Conservation (phyloP, 768 basidiomycete genomes). For the Baorangia bicolor region DNA sequence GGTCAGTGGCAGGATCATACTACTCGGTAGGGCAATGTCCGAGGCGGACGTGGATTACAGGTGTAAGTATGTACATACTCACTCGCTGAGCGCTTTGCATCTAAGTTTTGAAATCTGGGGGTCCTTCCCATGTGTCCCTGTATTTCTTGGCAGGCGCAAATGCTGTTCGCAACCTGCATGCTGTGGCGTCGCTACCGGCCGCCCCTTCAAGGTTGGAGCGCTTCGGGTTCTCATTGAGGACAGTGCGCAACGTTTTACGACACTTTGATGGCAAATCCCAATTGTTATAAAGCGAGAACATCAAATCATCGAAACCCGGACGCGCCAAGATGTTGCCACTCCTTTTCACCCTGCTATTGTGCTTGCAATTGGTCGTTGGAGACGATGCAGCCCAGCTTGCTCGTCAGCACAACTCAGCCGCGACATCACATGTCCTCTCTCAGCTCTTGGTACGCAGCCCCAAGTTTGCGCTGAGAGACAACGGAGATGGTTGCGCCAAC, state of each 20-base stretch:
- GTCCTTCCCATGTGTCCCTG: neutral
- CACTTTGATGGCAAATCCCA: neutral
- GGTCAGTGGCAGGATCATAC: neutral
- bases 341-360: slow-evolving; percentile 12
- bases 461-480: slow-evolving; percentile 9
- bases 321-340: slow-evolving; percentile 8
- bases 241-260: neutral
- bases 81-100: neutral
- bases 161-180: neutral
- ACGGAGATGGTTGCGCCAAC: slow-evolving; percentile 3
- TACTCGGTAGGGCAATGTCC: neutral
- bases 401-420: slow-evolving; percentile 7
- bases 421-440: neutral
- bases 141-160: neutral
- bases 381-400: neutral
- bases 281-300: slow-evolving; percentile 1
- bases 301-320: neutral
- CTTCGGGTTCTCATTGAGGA: too few relatives aligned
- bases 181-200: neutral
- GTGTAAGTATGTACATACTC: too few relatives aligned
- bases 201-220: neutral
- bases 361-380: slow-evolving; percentile 8
- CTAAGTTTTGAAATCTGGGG: neutral
- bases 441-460: slow-evolving; percentile 13
- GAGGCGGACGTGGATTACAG: neutral